Percentiles rank a stretch among this genome's conserved stretches.
phyloP scores from a whole-genome alignment of 148 eudicot species.

The Talinum fruticosum region DNA sequence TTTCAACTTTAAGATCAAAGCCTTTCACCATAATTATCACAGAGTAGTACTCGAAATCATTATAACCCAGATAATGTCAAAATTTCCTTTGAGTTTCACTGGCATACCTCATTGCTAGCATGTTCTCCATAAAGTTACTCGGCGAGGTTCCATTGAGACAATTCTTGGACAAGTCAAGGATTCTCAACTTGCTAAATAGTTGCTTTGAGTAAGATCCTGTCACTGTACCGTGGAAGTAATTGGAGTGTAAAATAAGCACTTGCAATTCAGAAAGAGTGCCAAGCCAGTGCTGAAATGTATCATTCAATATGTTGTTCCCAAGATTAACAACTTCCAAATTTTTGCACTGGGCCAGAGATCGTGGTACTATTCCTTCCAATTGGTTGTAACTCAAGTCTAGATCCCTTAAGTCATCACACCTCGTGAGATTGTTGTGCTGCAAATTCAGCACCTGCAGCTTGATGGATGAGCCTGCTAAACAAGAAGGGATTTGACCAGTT shows the following conservation, averaged over 20 bases:
- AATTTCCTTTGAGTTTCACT: not conserved
- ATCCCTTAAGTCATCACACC: not conserved
- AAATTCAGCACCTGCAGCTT: not conserved
- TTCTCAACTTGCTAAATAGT: not conserved
- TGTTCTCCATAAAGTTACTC: not conserved
- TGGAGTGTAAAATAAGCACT: not conserved
- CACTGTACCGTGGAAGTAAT: not conserved
- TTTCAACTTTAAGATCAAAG: not conserved
- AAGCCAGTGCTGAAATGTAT: constrained; percentile 14
- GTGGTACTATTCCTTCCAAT: constrained; percentile 17
- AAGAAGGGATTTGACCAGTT: not conserved
- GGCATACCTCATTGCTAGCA: not conserved
- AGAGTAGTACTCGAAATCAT: not conserved
- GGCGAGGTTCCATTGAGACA: not conserved
- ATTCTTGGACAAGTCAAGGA: constrained; percentile 12
- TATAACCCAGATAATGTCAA: not conserved
- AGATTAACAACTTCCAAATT: constrained; percentile 7
- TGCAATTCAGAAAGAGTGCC: not conserved
- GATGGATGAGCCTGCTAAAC: not conserved
- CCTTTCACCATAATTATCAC: not conserved
- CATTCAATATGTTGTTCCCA: constrained; percentile 11
- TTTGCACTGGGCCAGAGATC: not conserved
- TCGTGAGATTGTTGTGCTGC: not conserved
- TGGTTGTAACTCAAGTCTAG: constrained; percentile 9
- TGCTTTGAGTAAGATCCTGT: not conserved